Evolutionary conservation across 2,329 filamentous ascomycete genomes (phyloP).

Genomic region (Ascochyta rabiei): DNA sequence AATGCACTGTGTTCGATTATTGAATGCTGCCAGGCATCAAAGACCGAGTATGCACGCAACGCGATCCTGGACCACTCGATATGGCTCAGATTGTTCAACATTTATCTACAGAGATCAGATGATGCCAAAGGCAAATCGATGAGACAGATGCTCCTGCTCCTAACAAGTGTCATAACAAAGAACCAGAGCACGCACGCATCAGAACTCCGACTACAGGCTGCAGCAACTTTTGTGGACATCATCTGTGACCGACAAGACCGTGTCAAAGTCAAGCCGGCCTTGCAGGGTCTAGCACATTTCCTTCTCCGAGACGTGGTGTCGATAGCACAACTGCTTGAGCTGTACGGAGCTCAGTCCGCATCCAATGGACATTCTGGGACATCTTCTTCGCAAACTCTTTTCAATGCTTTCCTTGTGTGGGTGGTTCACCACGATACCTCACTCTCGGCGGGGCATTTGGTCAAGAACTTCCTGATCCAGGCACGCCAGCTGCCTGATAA

Average conservation of each 20-base stretch:
- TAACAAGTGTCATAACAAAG: slow-evolving; percentile 47
- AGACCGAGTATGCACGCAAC: slow-evolving; percentile 31
- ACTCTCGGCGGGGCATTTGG: slow-evolving; percentile 46
- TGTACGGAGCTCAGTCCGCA: slow-evolving; percentile 38
- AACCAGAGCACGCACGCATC: slow-evolving; percentile 25
- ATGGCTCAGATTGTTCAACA: slow-evolving; percentile 48
- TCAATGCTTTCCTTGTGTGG: slow-evolving; percentile 43
- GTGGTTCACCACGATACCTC: slow-evolving; percentile 50
- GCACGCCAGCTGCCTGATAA: slow-evolving; percentile 29
- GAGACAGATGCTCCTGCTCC: slow-evolving; percentile 52
- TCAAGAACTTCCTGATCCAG: slow-evolving; percentile 44
- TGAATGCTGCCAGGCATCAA: slow-evolving; percentile 47
- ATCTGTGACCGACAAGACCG: slow-evolving; percentile 66
- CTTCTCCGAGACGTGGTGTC: slow-evolving; percentile 65
- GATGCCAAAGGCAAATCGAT: slow-evolving; percentile 55
- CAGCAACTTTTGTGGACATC: slow-evolving; percentile 60
- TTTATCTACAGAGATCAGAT: slow-evolving; percentile 52
- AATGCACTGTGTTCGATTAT: slow-evolving; percentile 55
- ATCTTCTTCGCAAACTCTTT: slow-evolving; percentile 26
- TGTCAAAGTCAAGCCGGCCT: slow-evolving; percentile 70
- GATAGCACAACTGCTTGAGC: slow-evolving; percentile 46
- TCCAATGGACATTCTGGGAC: background rate
- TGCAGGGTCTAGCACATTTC: slow-evolving; percentile 71
- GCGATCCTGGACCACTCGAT: slow-evolving; percentile 44
- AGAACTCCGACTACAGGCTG: slow-evolving; percentile 35